phyloP scores from a whole-genome alignment of 1,139 yeast genomes.

The Magnusiomyces paraingens region DNA sequence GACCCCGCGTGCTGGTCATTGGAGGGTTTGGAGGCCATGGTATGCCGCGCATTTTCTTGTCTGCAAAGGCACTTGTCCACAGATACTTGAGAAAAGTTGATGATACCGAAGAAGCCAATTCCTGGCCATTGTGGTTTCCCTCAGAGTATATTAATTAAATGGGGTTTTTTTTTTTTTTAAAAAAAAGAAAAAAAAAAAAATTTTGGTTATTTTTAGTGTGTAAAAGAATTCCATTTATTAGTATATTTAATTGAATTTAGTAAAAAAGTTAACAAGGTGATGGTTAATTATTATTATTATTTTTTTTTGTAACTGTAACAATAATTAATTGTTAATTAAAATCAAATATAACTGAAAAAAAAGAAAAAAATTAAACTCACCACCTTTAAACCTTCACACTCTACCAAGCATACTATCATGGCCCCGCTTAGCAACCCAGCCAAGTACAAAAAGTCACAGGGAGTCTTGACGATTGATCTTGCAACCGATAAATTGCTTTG shows the following conservation, averaged over 20 bases:
- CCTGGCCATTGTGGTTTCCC: conserved; percentile 26
- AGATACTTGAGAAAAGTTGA: conserved; percentile 9
- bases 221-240: no score
- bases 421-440: conserved; percentile 21
- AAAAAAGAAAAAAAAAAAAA: no score
- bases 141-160: conserved; percentile 14
- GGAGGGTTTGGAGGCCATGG: conserved; percentile 47
- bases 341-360: no score
- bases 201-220: no score
- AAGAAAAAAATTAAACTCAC: no score
- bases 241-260: no score
- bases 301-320: no score
- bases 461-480: conserved; percentile 21
- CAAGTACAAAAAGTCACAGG: conserved; percentile 26
- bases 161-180: no score
- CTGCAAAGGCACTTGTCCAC: conserved; percentile 24
- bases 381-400: no score
- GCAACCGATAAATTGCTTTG: conserved; percentile 22
- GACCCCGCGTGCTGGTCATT: conserved; percentile 30
- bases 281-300: no score
- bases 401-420: conserved; percentile 6
- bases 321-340: no score
- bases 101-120: neutral
- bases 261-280: no score
- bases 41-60: conserved; percentile 39